phyloP scores from a whole-genome alignment of 495 filamentous ascomycete genomes.

The Aspergillus ostianus region DNA sequence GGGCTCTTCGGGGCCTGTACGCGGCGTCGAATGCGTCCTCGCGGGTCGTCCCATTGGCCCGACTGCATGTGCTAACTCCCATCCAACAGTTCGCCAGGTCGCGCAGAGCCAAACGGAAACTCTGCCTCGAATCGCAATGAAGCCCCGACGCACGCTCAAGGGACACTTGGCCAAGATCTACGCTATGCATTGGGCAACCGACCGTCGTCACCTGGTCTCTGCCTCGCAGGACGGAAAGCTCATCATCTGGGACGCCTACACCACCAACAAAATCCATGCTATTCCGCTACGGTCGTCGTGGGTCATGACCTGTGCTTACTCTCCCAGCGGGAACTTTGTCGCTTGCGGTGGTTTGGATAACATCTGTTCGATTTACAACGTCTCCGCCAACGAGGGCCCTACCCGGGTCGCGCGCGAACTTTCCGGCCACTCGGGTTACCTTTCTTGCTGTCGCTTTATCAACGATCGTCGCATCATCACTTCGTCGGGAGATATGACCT shows the following conservation, averaged over 20 bases:
- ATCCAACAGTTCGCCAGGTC: slow-evolving; percentile 77
- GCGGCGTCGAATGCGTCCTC: neutral
- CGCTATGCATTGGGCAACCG: slow-evolving; percentile 99
- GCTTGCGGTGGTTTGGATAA: slow-evolving; percentile 98
- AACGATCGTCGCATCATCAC: slow-evolving; percentile 97
- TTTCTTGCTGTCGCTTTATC: slow-evolving; percentile 98
- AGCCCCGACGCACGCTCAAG: slow-evolving; percentile 90
- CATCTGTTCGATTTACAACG: slow-evolving; percentile 99
- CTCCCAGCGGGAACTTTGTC: slow-evolving; percentile 96
- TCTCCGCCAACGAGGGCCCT: slow-evolving; percentile 91
- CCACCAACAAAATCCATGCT: slow-evolving; percentile 98
- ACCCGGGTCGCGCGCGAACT: slow-evolving; percentile 95
- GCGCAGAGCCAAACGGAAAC: slow-evolving; percentile 84
- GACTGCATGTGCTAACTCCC: neutral
- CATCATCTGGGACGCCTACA: slow-evolving; percentile 99
- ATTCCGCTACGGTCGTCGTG: slow-evolving; percentile 98
- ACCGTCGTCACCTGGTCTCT: slow-evolving; percentile 95
- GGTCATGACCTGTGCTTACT: slow-evolving; percentile 99
- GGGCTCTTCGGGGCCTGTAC: neutral
- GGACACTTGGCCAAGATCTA: slow-evolving; percentile 99
- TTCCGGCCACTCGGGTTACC: slow-evolving; percentile 94
- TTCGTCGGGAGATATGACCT: slow-evolving; percentile 99
- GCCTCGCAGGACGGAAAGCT: slow-evolving; percentile 99
- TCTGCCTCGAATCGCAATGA: slow-evolving; percentile 92
- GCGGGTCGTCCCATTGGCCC: slow-evolving; percentile 3